Evolutionary conservation across 345 rosid species (phyloP), one percentile per base, ranked within the genome.

Genomic region (Toxicodendron radicans): DNA sequence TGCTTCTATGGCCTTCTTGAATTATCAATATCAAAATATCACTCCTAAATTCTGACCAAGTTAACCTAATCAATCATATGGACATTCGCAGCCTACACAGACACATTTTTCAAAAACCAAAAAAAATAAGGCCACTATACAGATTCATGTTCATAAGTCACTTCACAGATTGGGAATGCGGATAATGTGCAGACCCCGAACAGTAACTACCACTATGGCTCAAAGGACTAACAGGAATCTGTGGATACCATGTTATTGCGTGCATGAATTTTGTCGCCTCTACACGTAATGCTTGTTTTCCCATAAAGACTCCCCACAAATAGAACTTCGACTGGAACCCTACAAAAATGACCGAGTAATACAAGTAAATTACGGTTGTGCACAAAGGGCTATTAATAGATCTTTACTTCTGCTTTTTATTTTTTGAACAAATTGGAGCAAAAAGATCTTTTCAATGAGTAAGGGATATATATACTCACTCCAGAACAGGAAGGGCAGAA

Each of bases 251-350:
- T 45, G 59, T 61, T 17, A n/a, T n/a, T 12, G 59, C n/a, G 49
- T 51, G 38, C 21, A 5, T 1, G 10, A 16, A 70, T 24, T 51
- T 71, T 1, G 78, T 69, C 70, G 35, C 78, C 75, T 78, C 59
- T 20, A 58, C 51, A 14, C 1, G 60, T 32, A 72, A 58, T 59
- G 75, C 66, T 65, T 85, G 66, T 83, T 82, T 86, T 20, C 74
- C 72, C 78, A 80, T 91, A 79, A 89, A 92, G 67, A 83, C 89
- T 7, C 97, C 93, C 97, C 97, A 91, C 75, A 89, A 53, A 82
- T 84, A 92, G 23, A 78, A 80, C 74, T 83, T 89, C 49, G 76
- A 68, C 64, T 80, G 82, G 57, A 85, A 85, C 66, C 80, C 94
- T 93, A 90, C 79, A 85, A 24, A 79, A 6, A 4, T 70, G 13